These are phyloP conservation scores for Ophiobolus disseminans DNA, from an alignment of 2,329 filamentous ascomycete genomes.

Conservation along the genomic window DNA sequence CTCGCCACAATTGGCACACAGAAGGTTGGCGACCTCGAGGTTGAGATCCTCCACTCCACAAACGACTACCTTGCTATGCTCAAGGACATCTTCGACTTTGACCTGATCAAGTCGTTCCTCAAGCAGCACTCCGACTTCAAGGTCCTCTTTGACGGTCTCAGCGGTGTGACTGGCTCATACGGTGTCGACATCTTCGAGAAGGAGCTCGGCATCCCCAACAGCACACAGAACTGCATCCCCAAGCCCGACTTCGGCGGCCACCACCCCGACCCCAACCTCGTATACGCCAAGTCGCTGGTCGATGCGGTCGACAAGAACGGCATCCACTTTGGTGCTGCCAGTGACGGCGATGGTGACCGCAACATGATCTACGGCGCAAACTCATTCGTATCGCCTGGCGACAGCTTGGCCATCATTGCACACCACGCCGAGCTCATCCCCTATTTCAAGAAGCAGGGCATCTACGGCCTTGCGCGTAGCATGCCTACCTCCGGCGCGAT, in stretches of 20 bases:
- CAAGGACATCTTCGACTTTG: conserved; percentile 98
- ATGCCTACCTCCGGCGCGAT: conserved; percentile 98
- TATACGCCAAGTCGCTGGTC: conserved; percentile 93
- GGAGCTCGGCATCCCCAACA: conserved; percentile 83
- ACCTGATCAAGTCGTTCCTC: conserved; percentile 94
- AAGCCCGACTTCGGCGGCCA: conserved; percentile 95
- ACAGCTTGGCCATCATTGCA: conserved; percentile 96
- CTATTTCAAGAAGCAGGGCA: conserved; percentile 97
- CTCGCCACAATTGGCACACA: conserved; percentile 81
- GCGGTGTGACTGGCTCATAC: conserved; percentile 94
- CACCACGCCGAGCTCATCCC: conserved; percentile 96
- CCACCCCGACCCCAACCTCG: conserved; percentile 97
- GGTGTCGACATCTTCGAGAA: conserved; percentile 93
- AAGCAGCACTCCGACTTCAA: conserved; percentile 88
- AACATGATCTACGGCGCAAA: conserved; percentile 99
- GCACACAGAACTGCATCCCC: conserved; percentile 90
- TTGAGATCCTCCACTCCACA: conserved; percentile 93
- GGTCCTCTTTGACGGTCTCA: conserved; percentile 92
- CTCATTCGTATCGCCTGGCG: conserved; percentile 93
- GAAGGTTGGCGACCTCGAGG: conserved; percentile 85
- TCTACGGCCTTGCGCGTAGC: conserved; percentile 91
- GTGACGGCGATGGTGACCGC: conserved; percentile 95
- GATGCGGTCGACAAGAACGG: conserved; percentile 89
- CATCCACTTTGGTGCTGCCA: conserved; percentile 95
- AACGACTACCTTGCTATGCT: conserved; percentile 93